Base-by-base conservation (phyloP, 805 yeast species). In the Cyberlindnera lachancei region DNA sequence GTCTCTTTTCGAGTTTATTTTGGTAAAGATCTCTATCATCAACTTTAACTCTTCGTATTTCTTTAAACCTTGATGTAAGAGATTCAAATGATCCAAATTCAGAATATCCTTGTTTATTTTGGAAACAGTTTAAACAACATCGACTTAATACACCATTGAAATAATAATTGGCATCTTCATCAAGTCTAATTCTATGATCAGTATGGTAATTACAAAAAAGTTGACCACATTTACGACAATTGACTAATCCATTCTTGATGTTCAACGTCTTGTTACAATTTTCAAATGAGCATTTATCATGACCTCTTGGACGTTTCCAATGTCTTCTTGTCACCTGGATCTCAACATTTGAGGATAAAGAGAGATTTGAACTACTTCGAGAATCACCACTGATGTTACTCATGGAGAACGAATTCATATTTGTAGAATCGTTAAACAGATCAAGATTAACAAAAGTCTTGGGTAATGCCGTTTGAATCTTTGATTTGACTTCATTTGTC, bases 191-290 rank as follows among this genome's bases (percentile, higher is more conserved):
- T 32, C 66, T 61, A 44, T 64, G 75, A 7, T 59, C 51, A 4
- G 86, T 63, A 56, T 87, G 95, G 18, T 52, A 55, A 37, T 68
- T 68, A 52, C 96, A 86, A 49, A 57, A 84, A 13, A 86, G 52
- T 17, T 62, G 48, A 0, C 95, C 95, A 58, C 95, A 87, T 42
- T 70, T 71, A 16, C 90, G 59, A 55, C 95, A 84, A 51, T 85
- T 79, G 6, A 73, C 72, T 3, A 67, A 55, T 0, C 82, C 84
- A 42, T 66, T 70, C 36, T 73, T 68, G 18, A 71, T 59, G 30
- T 59, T 66, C 23, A 80, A 56, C 5, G 38, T 44, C 32, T 58
- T 66, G 7, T 44, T 34, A 45, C 86, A 79, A 0, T 45, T 44
- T 0, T 39, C 37, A 18, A 51, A 47, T 2, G 65, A 44, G 40